A percentile compares a stretch with the other conserved stretches of the same genome.
Evolutionary conservation across 2,329 filamentous ascomycete species (phyloP).

Genomic region (Ophiocordyceps robertsii): DNA sequence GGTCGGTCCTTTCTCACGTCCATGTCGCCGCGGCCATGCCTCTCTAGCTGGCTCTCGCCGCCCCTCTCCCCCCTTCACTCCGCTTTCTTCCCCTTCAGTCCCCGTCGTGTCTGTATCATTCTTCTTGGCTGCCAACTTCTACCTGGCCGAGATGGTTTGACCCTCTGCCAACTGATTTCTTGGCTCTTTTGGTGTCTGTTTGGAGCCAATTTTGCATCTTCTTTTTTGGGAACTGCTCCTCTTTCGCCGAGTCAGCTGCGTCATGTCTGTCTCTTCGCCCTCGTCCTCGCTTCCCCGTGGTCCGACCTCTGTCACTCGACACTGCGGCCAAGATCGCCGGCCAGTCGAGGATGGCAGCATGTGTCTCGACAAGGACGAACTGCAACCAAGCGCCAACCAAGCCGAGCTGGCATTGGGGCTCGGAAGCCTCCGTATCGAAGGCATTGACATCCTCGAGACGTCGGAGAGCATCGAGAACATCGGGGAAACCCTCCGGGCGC

Average conservation of each 20-base stretch:
- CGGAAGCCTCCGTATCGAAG: constrained; percentile 12
- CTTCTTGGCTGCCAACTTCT: constrained; percentile 7
- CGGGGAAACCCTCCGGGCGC: constrained; percentile 1
- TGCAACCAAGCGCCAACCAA: constrained; percentile 13
- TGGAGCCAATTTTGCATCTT: constrained; percentile 22
- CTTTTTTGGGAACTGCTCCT: constrained; percentile 16
- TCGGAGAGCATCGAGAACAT: constrained; percentile 22
- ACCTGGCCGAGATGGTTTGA: constrained; percentile 25
- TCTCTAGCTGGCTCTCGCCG: too few relatives aligned
- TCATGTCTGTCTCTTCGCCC: constrained; percentile 20
- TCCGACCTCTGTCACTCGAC: not conserved
- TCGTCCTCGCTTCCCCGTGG: not conserved
- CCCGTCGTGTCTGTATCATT: constrained; percentile 4
- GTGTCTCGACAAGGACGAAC: constrained; percentile 3
- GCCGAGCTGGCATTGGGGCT: constrained; percentile 15
- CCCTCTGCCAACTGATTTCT: not conserved
- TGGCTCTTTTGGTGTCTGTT: constrained; percentile 24
- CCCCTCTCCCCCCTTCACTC: not conserved
- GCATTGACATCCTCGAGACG: constrained; percentile 20
- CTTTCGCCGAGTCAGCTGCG: constrained; percentile 11
- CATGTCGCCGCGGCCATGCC: too few relatives aligned
- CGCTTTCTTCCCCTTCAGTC: not conserved
- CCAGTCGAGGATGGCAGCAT: not conserved
- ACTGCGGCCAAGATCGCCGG: not conserved
- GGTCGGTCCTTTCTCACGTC: too few relatives aligned